Conservation (phyloP, 78 protist genomes). For the Dictyostelium purpureum region DNA sequence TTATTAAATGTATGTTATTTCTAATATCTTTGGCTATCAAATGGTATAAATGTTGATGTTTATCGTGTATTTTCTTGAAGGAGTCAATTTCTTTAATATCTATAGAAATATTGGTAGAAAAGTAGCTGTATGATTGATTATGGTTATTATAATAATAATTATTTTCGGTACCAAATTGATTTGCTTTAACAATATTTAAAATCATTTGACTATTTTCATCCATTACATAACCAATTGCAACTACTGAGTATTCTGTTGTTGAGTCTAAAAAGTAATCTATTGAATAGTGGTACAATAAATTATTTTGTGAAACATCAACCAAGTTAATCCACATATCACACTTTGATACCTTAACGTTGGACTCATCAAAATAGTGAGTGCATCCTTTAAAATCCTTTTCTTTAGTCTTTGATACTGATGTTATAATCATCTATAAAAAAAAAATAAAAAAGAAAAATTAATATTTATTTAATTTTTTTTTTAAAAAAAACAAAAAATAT, state of each 20-base stretch:
- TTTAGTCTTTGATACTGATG: not conserved
- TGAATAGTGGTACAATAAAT: not conserved
- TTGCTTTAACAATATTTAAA: not conserved
- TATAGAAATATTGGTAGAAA: not conserved
- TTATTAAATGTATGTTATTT: not conserved
- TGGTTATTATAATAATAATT: not conserved
- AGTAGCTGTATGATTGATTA: not conserved
- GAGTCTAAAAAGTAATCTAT: not conserved
- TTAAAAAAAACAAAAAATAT: not conserved
- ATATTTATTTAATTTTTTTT: not conserved
- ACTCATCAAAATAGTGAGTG: not conserved
- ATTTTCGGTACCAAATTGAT: too few species aligned
- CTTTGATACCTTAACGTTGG: not conserved
- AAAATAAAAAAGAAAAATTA: not conserved
- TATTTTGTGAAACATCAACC: not conserved
- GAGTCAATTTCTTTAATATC: not conserved
- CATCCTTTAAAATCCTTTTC: conserved; percentile 1
- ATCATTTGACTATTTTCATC: not conserved
- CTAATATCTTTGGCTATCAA: not conserved
- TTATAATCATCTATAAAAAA: not conserved
- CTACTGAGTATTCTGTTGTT: not conserved
- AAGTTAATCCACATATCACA: conserved; percentile 9
- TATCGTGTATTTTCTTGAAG: not conserved
- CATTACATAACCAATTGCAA: not conserved
- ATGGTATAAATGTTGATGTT: not conserved